phyloP scores from a whole-genome alignment of 2,329 filamentous ascomycete genomes.

The Xylaria sp. region DNA sequence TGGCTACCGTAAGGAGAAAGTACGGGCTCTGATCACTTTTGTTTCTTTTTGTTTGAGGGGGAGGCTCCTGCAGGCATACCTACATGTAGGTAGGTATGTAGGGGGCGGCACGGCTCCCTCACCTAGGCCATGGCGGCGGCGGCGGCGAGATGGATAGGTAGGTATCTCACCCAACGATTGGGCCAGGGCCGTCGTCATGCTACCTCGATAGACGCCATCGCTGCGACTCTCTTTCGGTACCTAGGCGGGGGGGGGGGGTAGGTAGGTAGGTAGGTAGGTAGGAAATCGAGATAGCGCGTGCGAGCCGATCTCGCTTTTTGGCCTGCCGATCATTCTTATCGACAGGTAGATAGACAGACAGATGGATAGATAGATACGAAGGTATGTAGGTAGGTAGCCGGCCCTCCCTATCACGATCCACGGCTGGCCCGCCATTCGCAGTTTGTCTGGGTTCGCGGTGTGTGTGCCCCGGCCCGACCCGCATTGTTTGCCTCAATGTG shows the following conservation, averaged over 20 bases:
- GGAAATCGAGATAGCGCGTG: conserved; percentile 32
- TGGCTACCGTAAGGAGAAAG: conserved; percentile 18
- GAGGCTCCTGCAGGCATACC: conserved; percentile 41
- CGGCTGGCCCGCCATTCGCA: conserved; percentile 32
- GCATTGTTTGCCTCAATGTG: conserved; percentile 35
- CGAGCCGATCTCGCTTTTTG: conserved; percentile 26
- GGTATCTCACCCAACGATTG: conserved; percentile 25
- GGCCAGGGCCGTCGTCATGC: conserved; percentile 36
- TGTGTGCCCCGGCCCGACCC: too few species aligned
- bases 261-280: too few species aligned
- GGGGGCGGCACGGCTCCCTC: conserved; percentile 39
- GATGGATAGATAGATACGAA: too few species aligned
- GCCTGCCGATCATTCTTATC: conserved; percentile 37
- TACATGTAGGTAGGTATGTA: too few species aligned
- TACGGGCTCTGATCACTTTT: conserved; percentile 39
- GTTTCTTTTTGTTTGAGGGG: too few species aligned
- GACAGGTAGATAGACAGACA: too few species aligned
- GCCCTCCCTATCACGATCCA: conserved; percentile 33
- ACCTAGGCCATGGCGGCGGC: conserved; percentile 33
- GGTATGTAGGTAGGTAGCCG: too few species aligned
- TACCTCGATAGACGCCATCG: conserved; percentile 36
- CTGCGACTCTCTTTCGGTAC: conserved; percentile 33
- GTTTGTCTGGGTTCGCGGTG: conserved; percentile 32
- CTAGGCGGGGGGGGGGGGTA: too few species aligned
- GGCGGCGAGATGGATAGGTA: conserved; percentile 26